Evolutionary conservation across 192 early-diverging fungal genomes (phyloP).

Genomic region (Dissophora ornata): DNA sequence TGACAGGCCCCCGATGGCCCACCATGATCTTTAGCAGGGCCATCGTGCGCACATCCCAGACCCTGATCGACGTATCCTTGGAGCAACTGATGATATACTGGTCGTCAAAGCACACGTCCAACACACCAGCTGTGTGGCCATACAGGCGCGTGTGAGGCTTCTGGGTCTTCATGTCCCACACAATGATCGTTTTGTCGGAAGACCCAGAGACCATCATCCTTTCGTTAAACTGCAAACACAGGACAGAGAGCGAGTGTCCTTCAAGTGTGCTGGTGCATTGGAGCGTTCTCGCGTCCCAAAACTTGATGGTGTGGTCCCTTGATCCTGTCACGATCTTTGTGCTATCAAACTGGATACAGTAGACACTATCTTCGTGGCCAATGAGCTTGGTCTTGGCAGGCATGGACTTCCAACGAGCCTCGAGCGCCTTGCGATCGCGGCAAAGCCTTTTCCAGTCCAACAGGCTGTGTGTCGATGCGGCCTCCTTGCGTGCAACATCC

Average conservation of each 20-base stretch:
- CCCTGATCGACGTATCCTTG: constrained; percentile 90
- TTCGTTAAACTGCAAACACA: constrained; percentile 88
- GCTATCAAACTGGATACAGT: constrained; percentile 90
- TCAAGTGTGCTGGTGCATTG: constrained; percentile 66
- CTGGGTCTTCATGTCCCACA: constrained; percentile 80
- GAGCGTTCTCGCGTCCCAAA: constrained; percentile 83
- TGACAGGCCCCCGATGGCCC: constrained; percentile 95
- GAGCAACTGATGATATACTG: constrained; percentile 85
- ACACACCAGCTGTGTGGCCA: constrained; percentile 84
- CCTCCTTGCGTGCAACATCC: no score
- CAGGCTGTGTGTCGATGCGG: background rate
- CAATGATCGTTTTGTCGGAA: constrained; percentile 84
- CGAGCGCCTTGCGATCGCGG: constrained; percentile 65
- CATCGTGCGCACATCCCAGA: constrained; percentile 84
- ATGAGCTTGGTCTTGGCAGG: constrained; percentile 65
- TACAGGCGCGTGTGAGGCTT: constrained; percentile 60
- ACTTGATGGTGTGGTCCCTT: constrained; percentile 77
- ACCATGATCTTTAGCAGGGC: constrained; percentile 70
- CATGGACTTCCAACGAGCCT: constrained; percentile 66
- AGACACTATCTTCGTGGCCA: constrained; percentile 89
- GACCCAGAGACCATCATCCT: constrained; percentile 84
- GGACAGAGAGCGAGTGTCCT: constrained; percentile 76
- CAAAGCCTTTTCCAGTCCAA: constrained; percentile 81
- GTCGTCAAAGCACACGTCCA: constrained; percentile 88
- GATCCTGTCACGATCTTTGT: constrained; percentile 81